A percentile compares a stretch with the other conserved stretches of the same genome.
These are phyloP conservation scores for Rhizopogon vinicolor DNA, from an alignment of 768 basidiomycete species.

Conservation along the genomic window DNA sequence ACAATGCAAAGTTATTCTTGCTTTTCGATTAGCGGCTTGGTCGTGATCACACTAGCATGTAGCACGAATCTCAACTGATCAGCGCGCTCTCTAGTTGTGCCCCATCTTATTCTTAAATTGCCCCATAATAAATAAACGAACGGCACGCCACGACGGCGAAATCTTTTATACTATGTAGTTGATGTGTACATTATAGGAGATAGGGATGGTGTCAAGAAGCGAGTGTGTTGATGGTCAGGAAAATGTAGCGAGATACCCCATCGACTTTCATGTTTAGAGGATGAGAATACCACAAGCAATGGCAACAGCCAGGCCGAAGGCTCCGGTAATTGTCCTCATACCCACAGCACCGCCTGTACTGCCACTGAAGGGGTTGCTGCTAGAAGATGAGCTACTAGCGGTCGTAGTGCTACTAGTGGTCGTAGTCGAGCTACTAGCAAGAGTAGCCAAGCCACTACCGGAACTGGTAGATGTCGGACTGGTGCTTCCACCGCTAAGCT, in stretches of 20 bases:
- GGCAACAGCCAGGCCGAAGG: slow-evolving; percentile 3
- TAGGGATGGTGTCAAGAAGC: not conserved
- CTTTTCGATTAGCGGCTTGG: no score
- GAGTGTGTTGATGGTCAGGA: not conserved
- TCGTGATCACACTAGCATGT: no score
- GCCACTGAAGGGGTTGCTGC: not conserved
- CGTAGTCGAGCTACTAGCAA: not conserved
- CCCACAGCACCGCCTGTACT: not conserved
- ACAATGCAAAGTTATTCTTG: no score
- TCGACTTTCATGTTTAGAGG: slow-evolving; percentile 4
- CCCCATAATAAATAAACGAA: not conserved
- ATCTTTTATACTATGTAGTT: not conserved
- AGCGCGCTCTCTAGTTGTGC: no score
- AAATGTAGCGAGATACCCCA: not conserved
- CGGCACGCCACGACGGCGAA: not conserved
- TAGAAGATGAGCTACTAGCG: not conserved
- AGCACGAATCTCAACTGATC: no score
- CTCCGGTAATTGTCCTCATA: slow-evolving; percentile 1
- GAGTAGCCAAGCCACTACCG: not conserved
- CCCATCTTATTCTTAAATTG: not conserved
- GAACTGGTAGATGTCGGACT: not conserved
- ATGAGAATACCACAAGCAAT: slow-evolving; percentile 10
- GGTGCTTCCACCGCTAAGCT: not conserved
- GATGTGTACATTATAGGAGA: no score
- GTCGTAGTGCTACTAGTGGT: not conserved